phyloP scores from a whole-genome alignment of 192 early-diverging fungal species.

The Podila minutissima region DNA sequence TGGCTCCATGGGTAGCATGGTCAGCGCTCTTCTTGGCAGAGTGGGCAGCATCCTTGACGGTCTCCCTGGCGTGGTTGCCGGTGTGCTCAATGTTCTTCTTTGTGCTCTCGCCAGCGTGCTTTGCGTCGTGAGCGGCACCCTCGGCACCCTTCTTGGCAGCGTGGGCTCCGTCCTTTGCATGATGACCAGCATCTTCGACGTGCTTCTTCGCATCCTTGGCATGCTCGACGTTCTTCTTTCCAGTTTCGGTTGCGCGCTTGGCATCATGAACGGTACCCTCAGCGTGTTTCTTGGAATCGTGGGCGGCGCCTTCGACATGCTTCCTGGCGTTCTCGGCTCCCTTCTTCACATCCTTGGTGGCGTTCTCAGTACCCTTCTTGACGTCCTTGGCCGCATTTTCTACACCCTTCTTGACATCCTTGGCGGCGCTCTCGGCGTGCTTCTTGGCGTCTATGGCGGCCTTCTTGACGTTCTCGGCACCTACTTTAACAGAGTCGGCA shows the following conservation, averaged over 20 bases:
- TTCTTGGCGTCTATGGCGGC: slow-evolving; percentile 11
- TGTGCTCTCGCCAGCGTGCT: background rate
- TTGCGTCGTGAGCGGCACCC: background rate
- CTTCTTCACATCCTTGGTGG: background rate
- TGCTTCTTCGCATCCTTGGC: slow-evolving; percentile 12
- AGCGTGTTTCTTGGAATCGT: slow-evolving; percentile 2
- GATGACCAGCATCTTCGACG: slow-evolving; percentile 6
- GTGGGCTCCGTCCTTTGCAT: slow-evolving; percentile 1
- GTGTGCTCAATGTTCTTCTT: slow-evolving; percentile 6
- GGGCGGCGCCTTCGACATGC: background rate
- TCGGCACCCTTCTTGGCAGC: slow-evolving; percentile 7
- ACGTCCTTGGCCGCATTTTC: slow-evolving; percentile 5
- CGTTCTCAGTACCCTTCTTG: slow-evolving; percentile 22
- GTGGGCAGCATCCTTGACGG: slow-evolving; percentile 10
- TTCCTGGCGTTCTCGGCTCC: slow-evolving; percentile 2
- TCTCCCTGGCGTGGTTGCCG: slow-evolving; percentile 2
- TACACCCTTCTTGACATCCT: slow-evolving; percentile 17
- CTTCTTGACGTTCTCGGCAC: slow-evolving; percentile 13
- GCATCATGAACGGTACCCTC: background rate
- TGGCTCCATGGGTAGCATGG: background rate
- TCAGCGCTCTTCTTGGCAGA: slow-evolving; percentile 12
- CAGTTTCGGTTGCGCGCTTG: slow-evolving; percentile 1
- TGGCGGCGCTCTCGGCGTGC: background rate
- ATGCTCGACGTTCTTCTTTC: slow-evolving; percentile 9
- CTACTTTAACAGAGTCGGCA: background rate